Evolutionary conservation across 2,329 filamentous ascomycete genomes (phyloP).

Genomic region (Saccharata proteae): DNA sequence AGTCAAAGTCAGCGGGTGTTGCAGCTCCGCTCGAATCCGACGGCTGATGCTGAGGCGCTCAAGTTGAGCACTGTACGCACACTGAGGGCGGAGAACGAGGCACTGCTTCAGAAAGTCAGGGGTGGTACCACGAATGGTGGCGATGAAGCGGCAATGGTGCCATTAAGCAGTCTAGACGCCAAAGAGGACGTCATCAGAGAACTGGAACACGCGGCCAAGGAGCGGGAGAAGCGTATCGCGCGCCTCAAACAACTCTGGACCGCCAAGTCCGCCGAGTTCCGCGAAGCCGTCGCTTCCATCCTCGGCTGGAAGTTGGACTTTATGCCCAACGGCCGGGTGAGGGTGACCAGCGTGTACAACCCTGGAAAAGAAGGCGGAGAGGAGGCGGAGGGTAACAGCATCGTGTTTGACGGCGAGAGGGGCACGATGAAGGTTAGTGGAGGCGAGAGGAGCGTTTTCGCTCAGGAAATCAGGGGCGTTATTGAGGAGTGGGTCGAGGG

Average conservation of each 20-base stretch:
- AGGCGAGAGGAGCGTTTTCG: constrained; percentile 77
- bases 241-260: constrained; percentile 90
- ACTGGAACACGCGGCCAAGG: constrained; percentile 36
- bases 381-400: constrained; percentile 36
- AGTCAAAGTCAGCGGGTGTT: constrained; percentile 71
- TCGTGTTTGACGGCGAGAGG: constrained; percentile 81
- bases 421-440: constrained; percentile 98
- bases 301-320: constrained; percentile 94
- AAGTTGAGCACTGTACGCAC: constrained; percentile 69
- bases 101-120: constrained; percentile 63
- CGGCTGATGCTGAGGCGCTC: constrained; percentile 69
- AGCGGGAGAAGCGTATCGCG: constrained; percentile 65
- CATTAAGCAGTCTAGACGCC: constrained; percentile 62
- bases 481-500: constrained; percentile 96
- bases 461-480: constrained; percentile 67
- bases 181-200: constrained; percentile 65
- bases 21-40: constrained; percentile 83
- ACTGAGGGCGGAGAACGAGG: constrained; percentile 71
- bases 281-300: constrained; percentile 83
- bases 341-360: constrained; percentile 76
- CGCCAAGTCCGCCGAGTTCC: constrained; percentile 85
- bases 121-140: constrained; percentile 19
- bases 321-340: constrained; percentile 92
- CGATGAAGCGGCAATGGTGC: constrained; percentile 46
- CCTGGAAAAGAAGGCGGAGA: constrained; percentile 52